phyloP scores from a whole-genome alignment of 1,284 basidiomycete genomes.

The Heterobasidion annosum region DNA sequence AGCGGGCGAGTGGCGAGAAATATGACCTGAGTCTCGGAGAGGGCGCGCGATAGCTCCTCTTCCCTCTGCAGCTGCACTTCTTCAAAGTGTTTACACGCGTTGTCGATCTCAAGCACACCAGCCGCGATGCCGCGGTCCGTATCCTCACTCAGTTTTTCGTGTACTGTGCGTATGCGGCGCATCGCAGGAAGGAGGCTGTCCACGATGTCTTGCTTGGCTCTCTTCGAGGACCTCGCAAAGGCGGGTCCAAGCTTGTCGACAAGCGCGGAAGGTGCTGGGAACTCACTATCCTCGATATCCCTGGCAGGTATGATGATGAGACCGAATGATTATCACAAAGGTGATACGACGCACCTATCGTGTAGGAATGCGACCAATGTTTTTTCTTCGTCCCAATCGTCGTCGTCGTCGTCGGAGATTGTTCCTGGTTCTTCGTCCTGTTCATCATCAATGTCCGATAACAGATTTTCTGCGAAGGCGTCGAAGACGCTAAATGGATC shows the following conservation, averaged over 20 bases:
- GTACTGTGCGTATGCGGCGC: not conserved
- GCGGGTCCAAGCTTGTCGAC: not conserved
- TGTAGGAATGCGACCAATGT: constrained; percentile 1
- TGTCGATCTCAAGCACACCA: not conserved
- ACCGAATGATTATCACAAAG: not conserved
- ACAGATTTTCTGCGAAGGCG: not conserved
- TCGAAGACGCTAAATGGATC: not conserved
- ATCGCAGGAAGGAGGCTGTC: constrained; percentile 1
- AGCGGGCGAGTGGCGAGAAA: not conserved
- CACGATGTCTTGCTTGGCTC: not conserved
- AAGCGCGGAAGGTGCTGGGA: not conserved
- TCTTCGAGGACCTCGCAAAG: not conserved
- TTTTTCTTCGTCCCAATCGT: constrained; percentile 5
- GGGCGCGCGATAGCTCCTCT: not conserved
- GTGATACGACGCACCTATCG: not conserved
- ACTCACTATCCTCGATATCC: not conserved
- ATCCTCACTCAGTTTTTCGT: not conserved
- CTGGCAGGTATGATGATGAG: not conserved
- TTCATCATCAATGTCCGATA: not conserved
- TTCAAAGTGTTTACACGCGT: constrained; percentile 2
- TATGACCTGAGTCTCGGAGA: not conserved
- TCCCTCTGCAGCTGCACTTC: not conserved
- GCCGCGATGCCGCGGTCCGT: not conserved
- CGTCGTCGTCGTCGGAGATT: not conserved
- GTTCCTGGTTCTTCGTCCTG: not conserved